Evolutionary conservation across 164 flowering plant genomes (phyloP).

Genomic region (Nelumbo lutea): DNA sequence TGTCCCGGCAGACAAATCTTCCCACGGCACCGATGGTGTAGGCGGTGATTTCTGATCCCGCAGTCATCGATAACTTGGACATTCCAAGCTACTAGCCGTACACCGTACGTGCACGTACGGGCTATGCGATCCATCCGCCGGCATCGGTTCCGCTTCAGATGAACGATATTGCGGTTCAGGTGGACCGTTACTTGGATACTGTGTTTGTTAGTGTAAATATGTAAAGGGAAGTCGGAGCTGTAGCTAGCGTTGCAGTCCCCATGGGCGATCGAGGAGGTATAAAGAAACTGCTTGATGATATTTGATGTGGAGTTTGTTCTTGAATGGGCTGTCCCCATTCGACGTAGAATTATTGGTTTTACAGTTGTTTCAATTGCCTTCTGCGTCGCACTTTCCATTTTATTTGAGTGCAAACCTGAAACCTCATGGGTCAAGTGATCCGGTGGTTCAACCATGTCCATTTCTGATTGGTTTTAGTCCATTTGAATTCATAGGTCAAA

Average conservation of each 20-base stretch:
- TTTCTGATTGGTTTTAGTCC: no score
- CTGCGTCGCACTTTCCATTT: no score
- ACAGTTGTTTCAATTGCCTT: no score
- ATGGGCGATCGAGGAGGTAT: conserved; percentile 71
- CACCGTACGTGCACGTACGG: conserved; percentile 46
- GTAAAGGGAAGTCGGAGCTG: conserved; percentile 69
- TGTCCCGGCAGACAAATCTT: conserved; percentile 18
- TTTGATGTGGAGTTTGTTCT: no score
- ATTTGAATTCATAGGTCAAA: no score
- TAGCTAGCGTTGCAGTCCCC: conserved; percentile 70
- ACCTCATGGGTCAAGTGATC: no score
- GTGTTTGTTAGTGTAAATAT: conserved; percentile 59
- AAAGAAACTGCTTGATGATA: no score
- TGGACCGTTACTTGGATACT: conserved; percentile 54
- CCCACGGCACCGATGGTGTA: conserved; percentile 84
- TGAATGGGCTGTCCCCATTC: no score
- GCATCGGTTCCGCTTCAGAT: conserved; percentile 89
- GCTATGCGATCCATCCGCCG: conserved; percentile 64
- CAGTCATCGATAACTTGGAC: conserved; percentile 88
- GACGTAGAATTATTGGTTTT: no score
- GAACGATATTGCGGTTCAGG: conserved; percentile 51
- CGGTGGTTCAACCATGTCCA: no score
- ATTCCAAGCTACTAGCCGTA: conserved; percentile 97
- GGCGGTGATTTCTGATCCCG: conserved; percentile 71
- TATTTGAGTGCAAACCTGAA: no score